Evolutionary conservation across 352 stramenopile genomes (phyloP).

Genomic region (Pythium grandisporangium): DNA sequence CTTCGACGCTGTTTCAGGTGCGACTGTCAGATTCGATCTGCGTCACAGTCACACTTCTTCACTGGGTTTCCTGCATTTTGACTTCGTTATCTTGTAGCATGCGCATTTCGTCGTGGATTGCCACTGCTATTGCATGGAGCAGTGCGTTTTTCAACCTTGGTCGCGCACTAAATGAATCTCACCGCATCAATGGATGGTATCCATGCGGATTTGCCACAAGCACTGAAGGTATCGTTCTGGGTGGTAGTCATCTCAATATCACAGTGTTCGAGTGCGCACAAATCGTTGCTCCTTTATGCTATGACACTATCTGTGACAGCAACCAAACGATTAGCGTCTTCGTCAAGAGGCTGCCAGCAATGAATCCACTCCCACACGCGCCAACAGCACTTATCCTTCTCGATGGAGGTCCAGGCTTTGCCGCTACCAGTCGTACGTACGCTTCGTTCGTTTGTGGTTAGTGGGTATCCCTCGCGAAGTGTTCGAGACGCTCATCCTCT

Average conservation of each 20-base stretch:
- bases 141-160: too few species aligned
- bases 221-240: background rate
- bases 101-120: too few species aligned
- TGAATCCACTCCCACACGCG: background rate
- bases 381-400: slow-evolving; percentile 6
- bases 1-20: too few species aligned
- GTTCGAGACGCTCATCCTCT: too few species aligned
- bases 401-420: slow-evolving; percentile 7
- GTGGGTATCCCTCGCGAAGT: too few species aligned
- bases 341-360: slow-evolving; percentile 17
- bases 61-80: background rate
- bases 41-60: background rate
- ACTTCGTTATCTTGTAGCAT: too few species aligned
- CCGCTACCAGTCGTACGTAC: slow-evolving; percentile 7
- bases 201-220: slow-evolving; percentile 29
- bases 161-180: too few species aligned
- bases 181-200: slow-evolving; percentile 58
- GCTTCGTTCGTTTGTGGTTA: background rate
- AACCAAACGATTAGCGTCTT: slow-evolving; percentile 41
- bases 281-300: slow-evolving; percentile 62
- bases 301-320: slow-evolving; percentile 52
- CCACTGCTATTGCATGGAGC: too few species aligned
- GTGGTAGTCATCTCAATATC: background rate
- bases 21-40: too few species aligned
- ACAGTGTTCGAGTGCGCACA: slow-evolving; percentile 44